Conservation (phyloP, 2,329 filamentous ascomycete species). For the Phialemoniopsis sp. region DNA sequence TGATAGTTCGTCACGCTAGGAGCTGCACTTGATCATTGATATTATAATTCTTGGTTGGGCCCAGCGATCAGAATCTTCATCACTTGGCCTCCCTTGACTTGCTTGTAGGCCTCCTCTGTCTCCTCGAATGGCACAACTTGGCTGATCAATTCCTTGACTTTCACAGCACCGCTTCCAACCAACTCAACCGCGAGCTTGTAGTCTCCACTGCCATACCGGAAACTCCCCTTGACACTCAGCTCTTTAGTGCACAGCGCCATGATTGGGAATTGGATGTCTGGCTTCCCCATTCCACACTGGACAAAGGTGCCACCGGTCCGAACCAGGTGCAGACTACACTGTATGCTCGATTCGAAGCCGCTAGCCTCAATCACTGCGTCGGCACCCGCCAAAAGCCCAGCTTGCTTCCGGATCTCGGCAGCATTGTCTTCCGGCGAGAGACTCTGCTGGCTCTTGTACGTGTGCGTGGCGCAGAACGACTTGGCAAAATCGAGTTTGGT, state of each 20-base stretch:
- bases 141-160: constrained; percentile 79
- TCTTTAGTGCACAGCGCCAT: constrained; percentile 88
- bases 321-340: constrained; percentile 67
- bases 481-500: constrained; percentile 75
- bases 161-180: constrained; percentile 66
- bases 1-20: too few species aligned
- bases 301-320: constrained; percentile 72
- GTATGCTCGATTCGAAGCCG: constrained; percentile 74
- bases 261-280: constrained; percentile 87
- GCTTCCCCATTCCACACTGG: constrained; percentile 85
- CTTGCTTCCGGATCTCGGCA: too few species aligned
- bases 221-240: constrained; percentile 79
- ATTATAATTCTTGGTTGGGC: constrained; percentile 55
- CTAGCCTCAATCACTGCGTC: constrained; percentile 79
- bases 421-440: constrained; percentile 70
- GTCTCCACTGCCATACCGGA: constrained; percentile 85
- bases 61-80: constrained; percentile 67
- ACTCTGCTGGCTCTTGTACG: constrained; percentile 60
- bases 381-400: constrained; percentile 41
- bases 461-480: constrained; percentile 67
- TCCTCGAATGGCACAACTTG: constrained; percentile 73
- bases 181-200: constrained; percentile 81
- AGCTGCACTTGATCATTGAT: too few species aligned
- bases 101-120: constrained; percentile 81
- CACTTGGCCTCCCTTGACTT: constrained; percentile 78